These are phyloP conservation scores for Tylopilus felleus DNA, from an alignment of 768 basidiomycete species.

Conservation along the genomic window DNA sequence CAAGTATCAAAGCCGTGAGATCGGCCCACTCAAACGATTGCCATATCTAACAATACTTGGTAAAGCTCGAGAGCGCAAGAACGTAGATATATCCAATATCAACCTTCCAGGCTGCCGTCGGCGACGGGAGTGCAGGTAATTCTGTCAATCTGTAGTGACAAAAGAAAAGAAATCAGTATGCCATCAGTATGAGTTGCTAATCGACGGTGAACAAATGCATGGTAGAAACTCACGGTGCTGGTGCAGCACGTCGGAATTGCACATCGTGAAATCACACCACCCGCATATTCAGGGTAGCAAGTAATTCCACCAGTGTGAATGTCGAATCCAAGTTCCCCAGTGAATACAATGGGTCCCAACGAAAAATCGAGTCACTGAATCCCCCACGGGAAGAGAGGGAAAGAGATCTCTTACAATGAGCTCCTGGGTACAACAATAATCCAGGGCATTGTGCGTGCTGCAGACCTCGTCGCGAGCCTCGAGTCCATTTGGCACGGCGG, in stretches of 20 bases:
- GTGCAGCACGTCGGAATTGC: neutral
- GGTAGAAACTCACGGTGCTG: neutral
- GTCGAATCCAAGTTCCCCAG: no score
- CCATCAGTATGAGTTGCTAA: neutral
- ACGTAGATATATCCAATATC: neutral
- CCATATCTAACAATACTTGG: neutral
- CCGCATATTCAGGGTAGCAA: neutral
- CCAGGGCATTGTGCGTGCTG: no score
- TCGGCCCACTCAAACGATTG: neutral
- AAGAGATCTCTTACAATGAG: neutral
- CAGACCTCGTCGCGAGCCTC: neutral
- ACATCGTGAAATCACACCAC: no score
- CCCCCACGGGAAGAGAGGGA: neutral
- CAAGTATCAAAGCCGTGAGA: no score
- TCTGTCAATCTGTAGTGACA: neutral
- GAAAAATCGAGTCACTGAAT: neutral
- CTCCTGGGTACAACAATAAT: neutral
- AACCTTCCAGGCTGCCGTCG: neutral
- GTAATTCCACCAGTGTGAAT: neutral
- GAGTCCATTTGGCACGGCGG: conserved; percentile 3
- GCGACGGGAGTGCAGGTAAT: neutral
- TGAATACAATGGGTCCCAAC: neutral
- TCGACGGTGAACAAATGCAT: neutral
- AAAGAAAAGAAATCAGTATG: neutral
- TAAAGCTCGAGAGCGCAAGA: neutral